These are phyloP conservation scores for Cryptococcus maquisensis DNA, from an alignment of 1,284 basidiomycete genomes.

Conservation along the genomic window DNA sequence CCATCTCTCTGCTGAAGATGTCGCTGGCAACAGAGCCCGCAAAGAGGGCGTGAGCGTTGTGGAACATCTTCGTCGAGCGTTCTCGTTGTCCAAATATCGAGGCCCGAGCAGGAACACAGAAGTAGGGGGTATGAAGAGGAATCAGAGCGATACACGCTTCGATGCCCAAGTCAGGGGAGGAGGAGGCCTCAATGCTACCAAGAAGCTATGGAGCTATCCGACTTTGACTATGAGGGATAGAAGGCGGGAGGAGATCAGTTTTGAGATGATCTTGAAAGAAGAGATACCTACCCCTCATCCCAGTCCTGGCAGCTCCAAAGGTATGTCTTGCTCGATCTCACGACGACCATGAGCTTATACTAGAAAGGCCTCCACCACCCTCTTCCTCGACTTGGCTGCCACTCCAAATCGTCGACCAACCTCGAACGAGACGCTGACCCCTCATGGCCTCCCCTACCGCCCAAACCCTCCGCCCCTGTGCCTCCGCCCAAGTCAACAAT, in stretches of 20 bases:
- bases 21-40: no score
- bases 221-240: no score
- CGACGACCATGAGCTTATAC: background rate
- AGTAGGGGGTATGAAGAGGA: no score
- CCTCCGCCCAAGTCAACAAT: background rate
- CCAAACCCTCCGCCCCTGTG: background rate
- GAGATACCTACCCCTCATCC: background rate
- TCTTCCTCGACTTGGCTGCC: background rate
- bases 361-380: background rate
- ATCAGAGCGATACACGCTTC: no score
- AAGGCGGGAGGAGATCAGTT: background rate
- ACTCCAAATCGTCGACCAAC: background rate
- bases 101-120: no score
- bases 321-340: background rate
- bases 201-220: no score
- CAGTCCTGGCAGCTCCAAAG: background rate
- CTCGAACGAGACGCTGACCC: background rate
- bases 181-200: no score
- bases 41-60: no score
- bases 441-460: background rate
- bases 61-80: no score
- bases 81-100: no score
- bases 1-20: no score
- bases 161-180: no score
- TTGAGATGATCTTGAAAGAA: background rate